Evolutionary conservation across 345 rosid species (phyloP).

Genomic region (Gossypium australe): DNA sequence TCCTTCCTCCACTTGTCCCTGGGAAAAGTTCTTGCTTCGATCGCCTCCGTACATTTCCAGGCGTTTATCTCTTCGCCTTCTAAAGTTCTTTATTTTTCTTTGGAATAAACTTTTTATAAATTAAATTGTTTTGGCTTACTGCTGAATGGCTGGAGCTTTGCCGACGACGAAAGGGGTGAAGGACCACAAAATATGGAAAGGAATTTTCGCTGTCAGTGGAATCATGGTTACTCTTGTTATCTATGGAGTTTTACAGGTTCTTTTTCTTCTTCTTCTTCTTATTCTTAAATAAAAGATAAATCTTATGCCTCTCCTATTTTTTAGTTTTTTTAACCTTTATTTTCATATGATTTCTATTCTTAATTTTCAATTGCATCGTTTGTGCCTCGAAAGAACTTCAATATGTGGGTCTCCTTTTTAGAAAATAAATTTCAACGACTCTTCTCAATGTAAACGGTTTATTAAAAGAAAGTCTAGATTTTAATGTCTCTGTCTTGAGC

Average conservation of each 20-base stretch:
- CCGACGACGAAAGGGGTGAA: conserved; percentile 28
- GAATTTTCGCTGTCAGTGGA: conserved; percentile 67
- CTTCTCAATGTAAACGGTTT: background rate
- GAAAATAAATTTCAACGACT: background rate
- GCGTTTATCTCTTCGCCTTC: background rate
- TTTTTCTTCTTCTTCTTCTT: background rate
- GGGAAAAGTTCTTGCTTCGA: background rate
- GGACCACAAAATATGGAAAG: conserved; percentile 66
- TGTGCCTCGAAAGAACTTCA: background rate
- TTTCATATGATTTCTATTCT: background rate
- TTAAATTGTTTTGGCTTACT: conserved; percentile 1
- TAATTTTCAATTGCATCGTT: background rate
- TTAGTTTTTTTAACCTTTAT: background rate
- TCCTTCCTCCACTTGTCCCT: background rate
- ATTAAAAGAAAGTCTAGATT: background rate
- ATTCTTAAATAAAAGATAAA: background rate
- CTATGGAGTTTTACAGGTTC: conserved; percentile 86
- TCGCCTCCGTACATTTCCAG: background rate
- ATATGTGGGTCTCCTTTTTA: background rate
- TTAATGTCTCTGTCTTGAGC: background rate
- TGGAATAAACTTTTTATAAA: background rate
- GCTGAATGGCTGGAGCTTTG: conserved; percentile 54
- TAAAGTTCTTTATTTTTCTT: background rate
- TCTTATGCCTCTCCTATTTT: background rate
- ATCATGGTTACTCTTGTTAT: conserved; percentile 92